A percentile compares a stretch with the other conserved stretches of the same genome.
Conservation (phyloP, 2,329 filamentous ascomycete species). For the Seiridium unicorne region DNA sequence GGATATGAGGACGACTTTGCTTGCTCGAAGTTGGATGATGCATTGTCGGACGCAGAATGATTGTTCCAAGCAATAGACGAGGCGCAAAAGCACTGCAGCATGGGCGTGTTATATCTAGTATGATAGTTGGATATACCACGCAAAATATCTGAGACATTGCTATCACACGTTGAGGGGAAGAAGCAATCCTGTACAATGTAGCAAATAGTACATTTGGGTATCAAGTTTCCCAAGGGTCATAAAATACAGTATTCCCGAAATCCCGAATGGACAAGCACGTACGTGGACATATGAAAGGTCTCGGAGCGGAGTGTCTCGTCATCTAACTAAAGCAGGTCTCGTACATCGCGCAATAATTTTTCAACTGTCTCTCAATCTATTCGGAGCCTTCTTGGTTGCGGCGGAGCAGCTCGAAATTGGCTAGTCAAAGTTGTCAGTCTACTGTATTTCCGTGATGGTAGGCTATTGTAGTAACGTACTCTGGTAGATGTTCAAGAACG, state of each 20-base stretch:
- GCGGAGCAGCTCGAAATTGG: constrained; percentile 5
- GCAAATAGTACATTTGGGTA: constrained; percentile 3
- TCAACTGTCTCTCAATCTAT: background rate
- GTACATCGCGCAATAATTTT: background rate
- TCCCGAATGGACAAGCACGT: constrained; percentile 1
- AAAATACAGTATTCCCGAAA: constrained; percentile 4
- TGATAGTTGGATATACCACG: no score
- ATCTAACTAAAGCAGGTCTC: background rate
- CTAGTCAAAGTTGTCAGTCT: background rate
- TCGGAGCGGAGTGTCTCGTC: constrained; percentile 3
- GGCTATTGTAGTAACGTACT: constrained; percentile 56
- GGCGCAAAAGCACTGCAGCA: no score
- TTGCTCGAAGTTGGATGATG: no score
- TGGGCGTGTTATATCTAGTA: no score
- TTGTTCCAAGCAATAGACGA: no score
- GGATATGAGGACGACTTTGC: no score
- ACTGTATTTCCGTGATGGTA: background rate
- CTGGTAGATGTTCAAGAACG: constrained; percentile 69
- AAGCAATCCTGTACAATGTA: background rate
- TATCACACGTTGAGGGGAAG: background rate
- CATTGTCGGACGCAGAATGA: no score
- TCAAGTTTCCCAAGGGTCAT: constrained; percentile 3
- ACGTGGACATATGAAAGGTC: background rate
- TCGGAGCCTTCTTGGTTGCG: constrained; percentile 4
- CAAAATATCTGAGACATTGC: background rate